Percentiles rank a stretch among this genome's conserved stretches.
Evolutionary conservation across 257 asterid genomes (phyloP).

Genomic region (Salvia splendens): DNA sequence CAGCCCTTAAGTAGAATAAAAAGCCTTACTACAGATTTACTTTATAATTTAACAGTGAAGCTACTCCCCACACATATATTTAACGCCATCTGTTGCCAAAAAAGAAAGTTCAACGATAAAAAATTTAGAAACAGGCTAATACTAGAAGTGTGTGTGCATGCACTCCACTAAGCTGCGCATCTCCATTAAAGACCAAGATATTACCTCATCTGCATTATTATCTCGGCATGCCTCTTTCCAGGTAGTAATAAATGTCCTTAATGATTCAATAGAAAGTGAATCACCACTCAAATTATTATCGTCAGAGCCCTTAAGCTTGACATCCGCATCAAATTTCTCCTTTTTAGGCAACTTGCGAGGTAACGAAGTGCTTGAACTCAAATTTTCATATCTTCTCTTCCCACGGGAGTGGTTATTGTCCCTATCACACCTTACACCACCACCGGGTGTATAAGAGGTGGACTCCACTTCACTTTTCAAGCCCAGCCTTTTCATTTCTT

Average conservation of each 20-base stretch:
- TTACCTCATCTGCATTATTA: slow-evolving; percentile 66
- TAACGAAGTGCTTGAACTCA: slow-evolving; percentile 35
- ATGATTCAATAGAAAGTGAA: slow-evolving; percentile 50
- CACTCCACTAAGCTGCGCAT: slow-evolving; percentile 12
- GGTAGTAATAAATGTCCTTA: slow-evolving; percentile 60
- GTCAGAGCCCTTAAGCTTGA: slow-evolving; percentile 30
- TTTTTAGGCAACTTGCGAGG: slow-evolving; percentile 51
- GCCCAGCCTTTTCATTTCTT: slow-evolving; percentile 77
- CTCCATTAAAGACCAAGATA: slow-evolving; percentile 22
- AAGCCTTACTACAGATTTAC: neutral
- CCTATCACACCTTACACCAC: slow-evolving; percentile 35
- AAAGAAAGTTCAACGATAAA: neutral
- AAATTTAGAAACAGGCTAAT: neutral
- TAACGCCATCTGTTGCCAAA: neutral
- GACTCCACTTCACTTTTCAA: slow-evolving; percentile 52
- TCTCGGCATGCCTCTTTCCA: slow-evolving; percentile 81
- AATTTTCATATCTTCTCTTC: slow-evolving; percentile 55
- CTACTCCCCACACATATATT: slow-evolving; percentile 2
- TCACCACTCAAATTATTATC: slow-evolving; percentile 32
- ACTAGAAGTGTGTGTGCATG: slow-evolving; percentile 10
- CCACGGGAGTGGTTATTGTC: slow-evolving; percentile 42
- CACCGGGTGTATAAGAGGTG: slow-evolving; percentile 31
- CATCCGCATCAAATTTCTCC: slow-evolving; percentile 34
- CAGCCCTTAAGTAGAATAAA: neutral
- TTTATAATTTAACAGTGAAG: neutral